Conservation (phyloP, 2,329 filamentous ascomycete genomes). For the Didymella exigua region DNA sequence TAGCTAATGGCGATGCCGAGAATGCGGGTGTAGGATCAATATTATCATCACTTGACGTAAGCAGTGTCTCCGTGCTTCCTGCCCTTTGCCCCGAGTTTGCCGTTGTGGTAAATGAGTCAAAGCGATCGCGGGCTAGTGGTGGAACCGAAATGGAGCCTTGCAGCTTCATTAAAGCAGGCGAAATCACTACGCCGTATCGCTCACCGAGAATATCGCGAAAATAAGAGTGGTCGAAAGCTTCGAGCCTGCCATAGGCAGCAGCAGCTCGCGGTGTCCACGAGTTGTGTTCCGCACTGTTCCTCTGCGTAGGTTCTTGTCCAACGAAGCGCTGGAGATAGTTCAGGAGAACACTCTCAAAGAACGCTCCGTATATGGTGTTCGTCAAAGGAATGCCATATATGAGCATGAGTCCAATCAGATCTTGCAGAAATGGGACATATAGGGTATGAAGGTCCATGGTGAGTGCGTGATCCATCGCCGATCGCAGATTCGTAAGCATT, state of each 20-base stretch:
- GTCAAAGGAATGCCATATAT: slow-evolving; percentile 9
- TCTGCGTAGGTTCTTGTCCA: background rate
- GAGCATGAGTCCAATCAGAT: slow-evolving; percentile 8
- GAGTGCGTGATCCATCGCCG: background rate
- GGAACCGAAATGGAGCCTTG: background rate
- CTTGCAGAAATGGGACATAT: slow-evolving; percentile 7
- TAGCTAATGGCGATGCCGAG: background rate
- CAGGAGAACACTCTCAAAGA: slow-evolving; percentile 4
- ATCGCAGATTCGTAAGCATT: background rate
- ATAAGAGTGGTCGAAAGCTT: slow-evolving; percentile 12
- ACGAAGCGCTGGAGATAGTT: slow-evolving; percentile 10
- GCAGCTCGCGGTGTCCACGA: background rate
- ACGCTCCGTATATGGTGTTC: background rate
- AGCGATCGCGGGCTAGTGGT: background rate
- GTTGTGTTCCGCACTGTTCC: background rate
- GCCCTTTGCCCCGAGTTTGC: background rate
- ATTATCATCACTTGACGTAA: background rate
- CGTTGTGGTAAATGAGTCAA: background rate
- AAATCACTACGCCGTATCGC: background rate
- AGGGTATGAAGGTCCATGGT: slow-evolving; percentile 1
- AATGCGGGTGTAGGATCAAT: background rate
- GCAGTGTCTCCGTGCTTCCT: background rate
- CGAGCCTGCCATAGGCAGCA: background rate
- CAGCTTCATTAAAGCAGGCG: background rate
- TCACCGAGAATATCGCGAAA: slow-evolving; percentile 5